Percentiles rank a stretch among this genome's conserved stretches.
Evolutionary conservation across 768 basidiomycete genomes (phyloP).

Genomic region (Kwoniella botswanensis): DNA sequence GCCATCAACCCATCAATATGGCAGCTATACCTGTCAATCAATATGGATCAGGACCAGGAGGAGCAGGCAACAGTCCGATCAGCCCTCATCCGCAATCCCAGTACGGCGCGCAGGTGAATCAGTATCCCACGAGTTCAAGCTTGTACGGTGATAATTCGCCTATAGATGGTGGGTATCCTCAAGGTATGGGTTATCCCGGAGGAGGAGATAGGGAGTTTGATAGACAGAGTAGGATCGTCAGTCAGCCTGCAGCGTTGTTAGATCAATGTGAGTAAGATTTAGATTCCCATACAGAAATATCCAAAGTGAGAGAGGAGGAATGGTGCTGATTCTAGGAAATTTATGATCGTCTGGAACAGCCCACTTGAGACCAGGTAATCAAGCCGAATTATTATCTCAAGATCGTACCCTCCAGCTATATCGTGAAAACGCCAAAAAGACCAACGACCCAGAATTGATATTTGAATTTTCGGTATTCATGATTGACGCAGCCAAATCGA

Average conservation of each 20-base stretch:
- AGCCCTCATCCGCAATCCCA: slow-evolving; percentile 9
- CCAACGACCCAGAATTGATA: slow-evolving; percentile 94
- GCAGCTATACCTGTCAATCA: slow-evolving; percentile 6
- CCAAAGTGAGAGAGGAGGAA: neutral
- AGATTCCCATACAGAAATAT: neutral
- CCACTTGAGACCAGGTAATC: slow-evolving; percentile 88
- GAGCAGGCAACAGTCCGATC: neutral
- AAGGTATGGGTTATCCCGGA: slow-evolving; percentile 29
- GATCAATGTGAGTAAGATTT: slow-evolving; percentile 53
- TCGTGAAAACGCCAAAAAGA: slow-evolving; percentile 97
- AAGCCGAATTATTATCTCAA: slow-evolving; percentile 90
- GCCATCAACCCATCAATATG: neutral
- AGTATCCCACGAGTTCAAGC: slow-evolving; percentile 7
- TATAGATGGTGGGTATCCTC: slow-evolving; percentile 11
- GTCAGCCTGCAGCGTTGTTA: slow-evolving; percentile 50
- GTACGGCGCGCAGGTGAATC: slow-evolving; percentile 10
- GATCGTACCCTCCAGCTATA: slow-evolving; percentile 97
- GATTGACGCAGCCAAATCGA: slow-evolving; percentile 93
- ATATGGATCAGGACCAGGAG: slow-evolving; percentile 4
- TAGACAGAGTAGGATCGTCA: slow-evolving; percentile 37
- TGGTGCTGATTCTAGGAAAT: too few species aligned
- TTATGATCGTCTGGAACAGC: slow-evolving; percentile 52
- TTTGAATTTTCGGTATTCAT: slow-evolving; percentile 99
- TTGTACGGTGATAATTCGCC: slow-evolving; percentile 33
- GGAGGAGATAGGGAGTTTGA: slow-evolving; percentile 19